A percentile compares a stretch with the other conserved stretches of the same genome.
phyloP scores from a whole-genome alignment of 1,284 basidiomycete genomes.

The Chalciporus sp. region DNA sequence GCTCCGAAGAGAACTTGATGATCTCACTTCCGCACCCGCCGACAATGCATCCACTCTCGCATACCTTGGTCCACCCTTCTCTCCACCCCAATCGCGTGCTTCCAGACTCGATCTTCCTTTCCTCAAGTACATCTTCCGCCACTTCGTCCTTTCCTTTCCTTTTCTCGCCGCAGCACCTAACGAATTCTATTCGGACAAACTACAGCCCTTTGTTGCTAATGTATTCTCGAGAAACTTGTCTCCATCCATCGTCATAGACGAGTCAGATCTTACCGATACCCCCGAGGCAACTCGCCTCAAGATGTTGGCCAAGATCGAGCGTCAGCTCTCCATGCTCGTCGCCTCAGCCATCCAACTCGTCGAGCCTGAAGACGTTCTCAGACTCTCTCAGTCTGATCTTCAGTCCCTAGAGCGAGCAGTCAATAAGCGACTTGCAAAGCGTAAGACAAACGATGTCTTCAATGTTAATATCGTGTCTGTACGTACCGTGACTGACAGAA shows the following conservation, averaged over 20 bases:
- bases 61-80: conserved; percentile 85
- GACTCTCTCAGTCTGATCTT: conserved; percentile 81
- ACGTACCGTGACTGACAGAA: conserved; percentile 77
- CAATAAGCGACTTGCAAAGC: conserved; percentile 56
- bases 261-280: conserved; percentile 50
- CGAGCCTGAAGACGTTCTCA: conserved; percentile 85
- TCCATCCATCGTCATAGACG: conserved; percentile 64
- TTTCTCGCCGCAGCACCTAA: conserved; percentile 86
- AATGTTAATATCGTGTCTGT: conserved; percentile 91
- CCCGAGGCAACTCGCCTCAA: conserved; percentile 56
- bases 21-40: conserved; percentile 58
- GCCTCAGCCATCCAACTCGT: conserved; percentile 79
- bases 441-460: conserved; percentile 57
- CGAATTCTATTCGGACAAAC: conserved; percentile 88
- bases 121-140: conserved; percentile 84
- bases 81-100: conserved; percentile 65
- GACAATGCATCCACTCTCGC: conserved; percentile 76
- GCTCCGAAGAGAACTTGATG: conserved; percentile 74
- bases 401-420: conserved; percentile 73
- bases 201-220: conserved; percentile 89
- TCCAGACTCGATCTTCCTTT: conserved; percentile 79
- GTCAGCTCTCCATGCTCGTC: conserved; percentile 81
- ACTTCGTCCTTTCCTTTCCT: conserved; percentile 91
- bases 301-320: conserved; percentile 75
- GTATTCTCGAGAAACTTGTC: conserved; percentile 79